A percentile compares a stretch with the other conserved stretches of the same genome.
Conservation (phyloP, 73 alveolate species). For the Paraurostyla sp. region DNA sequence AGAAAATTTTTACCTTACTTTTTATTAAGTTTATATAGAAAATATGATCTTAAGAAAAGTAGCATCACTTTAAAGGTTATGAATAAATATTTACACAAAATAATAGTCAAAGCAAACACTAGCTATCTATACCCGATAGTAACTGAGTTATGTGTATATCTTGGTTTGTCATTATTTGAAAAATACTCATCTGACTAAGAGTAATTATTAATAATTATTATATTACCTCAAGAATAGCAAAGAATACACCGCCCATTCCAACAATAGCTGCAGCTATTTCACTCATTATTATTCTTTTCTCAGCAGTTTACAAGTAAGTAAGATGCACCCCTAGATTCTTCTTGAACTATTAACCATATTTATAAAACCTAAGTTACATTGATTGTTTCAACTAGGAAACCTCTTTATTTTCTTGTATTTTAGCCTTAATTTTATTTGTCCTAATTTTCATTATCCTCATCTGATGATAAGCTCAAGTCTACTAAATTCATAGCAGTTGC, state of each 20-base stretch:
- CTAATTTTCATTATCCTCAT: neutral
- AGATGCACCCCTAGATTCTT: neutral
- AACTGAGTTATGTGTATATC: neutral
- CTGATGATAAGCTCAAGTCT: constrained; percentile 28
- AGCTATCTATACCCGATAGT: neutral
- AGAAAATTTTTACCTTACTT: constrained; percentile 40
- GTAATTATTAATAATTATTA: neutral
- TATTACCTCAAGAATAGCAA: constrained; percentile 38
- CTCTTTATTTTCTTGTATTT: neutral
- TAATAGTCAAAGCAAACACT: neutral
- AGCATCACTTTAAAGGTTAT: neutral
- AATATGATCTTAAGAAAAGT: neutral
- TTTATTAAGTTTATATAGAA: constrained; percentile 25
- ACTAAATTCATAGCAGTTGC: neutral
- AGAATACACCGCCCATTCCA: constrained; percentile 57
- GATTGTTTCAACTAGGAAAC: neutral
- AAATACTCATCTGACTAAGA: constrained; percentile 20
- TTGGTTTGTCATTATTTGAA: constrained; percentile 27
- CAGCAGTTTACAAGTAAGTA: neutral
- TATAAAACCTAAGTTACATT: neutral
- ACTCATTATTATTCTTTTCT: constrained; percentile 4
- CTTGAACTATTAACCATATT: neutral
- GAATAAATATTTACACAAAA: neutral
- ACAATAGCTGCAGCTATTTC: constrained; percentile 32
- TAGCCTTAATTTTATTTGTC: neutral